phyloP scores from a whole-genome alignment of 495 filamentous ascomycete species.

The Penicillium salamii region DNA sequence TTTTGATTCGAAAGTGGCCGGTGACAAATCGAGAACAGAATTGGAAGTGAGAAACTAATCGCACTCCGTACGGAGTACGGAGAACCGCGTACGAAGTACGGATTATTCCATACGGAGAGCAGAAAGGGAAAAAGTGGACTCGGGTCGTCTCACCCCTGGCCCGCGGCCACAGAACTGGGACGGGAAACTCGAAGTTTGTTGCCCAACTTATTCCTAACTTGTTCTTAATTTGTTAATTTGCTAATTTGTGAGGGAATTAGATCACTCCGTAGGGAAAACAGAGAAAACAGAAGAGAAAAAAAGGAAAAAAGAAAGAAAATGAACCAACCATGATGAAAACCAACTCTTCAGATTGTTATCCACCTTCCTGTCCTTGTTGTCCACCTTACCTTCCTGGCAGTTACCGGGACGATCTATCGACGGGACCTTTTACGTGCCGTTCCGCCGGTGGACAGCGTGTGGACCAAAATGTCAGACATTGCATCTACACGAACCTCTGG shows the following conservation, averaged over 20 bases:
- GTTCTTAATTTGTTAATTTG: too few relatives aligned
- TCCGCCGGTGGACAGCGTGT: conserved; percentile 16
- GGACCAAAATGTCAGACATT: neutral
- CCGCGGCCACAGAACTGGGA: conserved; percentile 11
- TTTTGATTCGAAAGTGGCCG: too few relatives aligned
- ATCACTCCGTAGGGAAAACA: too few relatives aligned
- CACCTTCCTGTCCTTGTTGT: conserved; percentile 4
- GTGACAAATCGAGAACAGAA: too few relatives aligned
- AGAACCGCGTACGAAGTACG: neutral
- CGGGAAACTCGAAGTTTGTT: neutral
- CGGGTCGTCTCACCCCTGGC: conserved; percentile 2
- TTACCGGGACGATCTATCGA: conserved; percentile 19
- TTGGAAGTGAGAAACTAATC: too few relatives aligned
- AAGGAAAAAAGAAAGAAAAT: neutral
- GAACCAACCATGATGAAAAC: too few relatives aligned
- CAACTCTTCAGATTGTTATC: neutral
- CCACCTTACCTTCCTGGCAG: conserved; percentile 12
- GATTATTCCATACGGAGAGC: neutral
- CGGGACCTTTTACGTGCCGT: conserved; percentile 16
- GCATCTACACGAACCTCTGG: too few relatives aligned
- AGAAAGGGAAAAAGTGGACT: neutral
- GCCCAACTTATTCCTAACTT: conserved; percentile 3
- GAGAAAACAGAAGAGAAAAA: neutral
- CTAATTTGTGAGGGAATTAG: too few relatives aligned
- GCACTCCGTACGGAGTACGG: too few relatives aligned